phyloP scores from a whole-genome alignment of 2,329 filamentous ascomycete genomes.

The Pseudopyricularia cyperi region DNA sequence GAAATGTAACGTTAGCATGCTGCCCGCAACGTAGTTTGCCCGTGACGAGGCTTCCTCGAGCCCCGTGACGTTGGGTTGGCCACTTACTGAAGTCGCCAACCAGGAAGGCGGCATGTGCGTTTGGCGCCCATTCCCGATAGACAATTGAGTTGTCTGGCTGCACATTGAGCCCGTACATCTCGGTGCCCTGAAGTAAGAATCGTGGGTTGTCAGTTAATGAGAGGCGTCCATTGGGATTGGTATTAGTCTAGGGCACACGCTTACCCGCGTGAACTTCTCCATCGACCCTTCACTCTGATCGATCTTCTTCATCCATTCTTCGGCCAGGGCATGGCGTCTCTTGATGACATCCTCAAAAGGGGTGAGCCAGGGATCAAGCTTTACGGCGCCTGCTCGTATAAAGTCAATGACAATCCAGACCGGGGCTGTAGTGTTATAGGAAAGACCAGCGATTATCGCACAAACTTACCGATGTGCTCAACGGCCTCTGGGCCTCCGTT shows the following conservation, averaged over 20 bases:
- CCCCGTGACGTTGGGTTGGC: neutral
- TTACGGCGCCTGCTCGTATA: slow-evolving; percentile 54
- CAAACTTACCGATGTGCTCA: slow-evolving; percentile 55
- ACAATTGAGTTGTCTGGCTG: slow-evolving; percentile 69
- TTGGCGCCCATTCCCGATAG: slow-evolving; percentile 95
- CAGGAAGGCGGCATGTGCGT: slow-evolving; percentile 70
- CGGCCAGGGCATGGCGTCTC: slow-evolving; percentile 63
- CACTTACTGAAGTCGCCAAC: slow-evolving; percentile 85
- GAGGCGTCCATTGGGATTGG: neutral
- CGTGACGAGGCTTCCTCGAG: neutral
- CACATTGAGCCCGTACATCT: slow-evolving; percentile 77
- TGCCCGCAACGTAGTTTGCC: neutral
- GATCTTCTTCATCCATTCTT: slow-evolving; percentile 78
- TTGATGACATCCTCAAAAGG: slow-evolving; percentile 72
- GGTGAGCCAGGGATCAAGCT: slow-evolving; percentile 79
- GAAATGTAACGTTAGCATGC: slow-evolving; percentile 4
- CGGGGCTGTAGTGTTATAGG: neutral
- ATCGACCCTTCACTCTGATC: slow-evolving; percentile 75
- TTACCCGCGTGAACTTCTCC: slow-evolving; percentile 77
- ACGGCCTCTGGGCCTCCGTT: slow-evolving; percentile 33
- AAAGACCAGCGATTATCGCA: slow-evolving; percentile 18
- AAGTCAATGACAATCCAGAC: slow-evolving; percentile 1
- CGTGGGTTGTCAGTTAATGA: neutral
- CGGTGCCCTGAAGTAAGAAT: slow-evolving; percentile 51
- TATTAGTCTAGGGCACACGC: slow-evolving; percentile 7